Conservation (phyloP, 371 early-diverging fungal genomes). For the Choanephora cucurbitarum region DNA sequence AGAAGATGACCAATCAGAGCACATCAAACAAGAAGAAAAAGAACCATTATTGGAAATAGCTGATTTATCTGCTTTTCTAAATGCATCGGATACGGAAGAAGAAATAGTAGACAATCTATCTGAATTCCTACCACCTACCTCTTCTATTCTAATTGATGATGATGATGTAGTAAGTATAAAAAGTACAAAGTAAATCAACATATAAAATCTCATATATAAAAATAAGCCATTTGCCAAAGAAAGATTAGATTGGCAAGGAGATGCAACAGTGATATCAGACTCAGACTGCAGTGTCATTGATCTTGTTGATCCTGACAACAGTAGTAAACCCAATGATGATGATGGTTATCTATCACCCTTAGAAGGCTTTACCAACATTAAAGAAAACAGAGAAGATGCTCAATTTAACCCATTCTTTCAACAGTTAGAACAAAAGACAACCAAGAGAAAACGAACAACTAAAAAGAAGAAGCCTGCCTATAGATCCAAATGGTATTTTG, state of each 20-base stretch:
- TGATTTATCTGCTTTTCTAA: slow-evolving; percentile 9
- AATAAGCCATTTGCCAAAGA: too few species aligned
- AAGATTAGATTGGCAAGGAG: too few species aligned
- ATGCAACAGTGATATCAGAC: not conserved
- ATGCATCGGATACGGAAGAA: slow-evolving; percentile 6
- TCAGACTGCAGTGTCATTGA: slow-evolving; percentile 26
- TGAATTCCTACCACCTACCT: too few species aligned
- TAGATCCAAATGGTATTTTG: too few species aligned
- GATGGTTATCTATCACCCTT: slow-evolving; percentile 27
- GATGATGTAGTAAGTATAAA: not conserved
- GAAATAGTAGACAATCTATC: too few species aligned
- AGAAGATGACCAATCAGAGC: not conserved
- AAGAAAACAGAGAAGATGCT: slow-evolving; percentile 2
- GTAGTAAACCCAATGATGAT: not conserved
- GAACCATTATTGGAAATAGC: slow-evolving; percentile 8
- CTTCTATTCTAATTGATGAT: not conserved
- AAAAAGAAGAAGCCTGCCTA: not conserved
- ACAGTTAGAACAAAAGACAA: slow-evolving; percentile 8
- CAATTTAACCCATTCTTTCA: slow-evolving; percentile 4
- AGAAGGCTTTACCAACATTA: slow-evolving; percentile 23
- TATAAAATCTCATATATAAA: not conserved
- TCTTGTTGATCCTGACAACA: slow-evolving; percentile 9
- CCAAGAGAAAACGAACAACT: not conserved
- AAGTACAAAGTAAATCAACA: not conserved
- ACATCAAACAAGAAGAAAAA: slow-evolving; percentile 6